Evolutionary conservation across 2,329 filamentous ascomycete genomes (phyloP), one percentile per base, ranked within the genome.

Genomic region (Lasiodiplodia sp.): DNA sequence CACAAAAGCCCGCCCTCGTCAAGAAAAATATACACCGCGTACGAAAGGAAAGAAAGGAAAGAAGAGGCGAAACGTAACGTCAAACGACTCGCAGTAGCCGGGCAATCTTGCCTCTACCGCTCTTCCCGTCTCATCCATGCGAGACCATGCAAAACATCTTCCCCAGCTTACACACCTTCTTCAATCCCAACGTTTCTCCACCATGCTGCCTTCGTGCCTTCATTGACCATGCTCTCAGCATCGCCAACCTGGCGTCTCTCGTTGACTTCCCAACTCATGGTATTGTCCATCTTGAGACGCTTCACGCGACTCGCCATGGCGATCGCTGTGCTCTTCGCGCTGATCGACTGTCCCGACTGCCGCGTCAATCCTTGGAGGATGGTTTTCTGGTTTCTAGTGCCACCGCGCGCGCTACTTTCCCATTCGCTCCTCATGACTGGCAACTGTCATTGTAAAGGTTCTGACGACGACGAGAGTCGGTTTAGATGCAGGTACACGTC

Each of bases 401-500:
- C 72, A 71, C 67, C 58, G 77, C 77, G 72, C 74, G 74, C 70
- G 77, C 76, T 69, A 74, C 56, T 80, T 79, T 71, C 78, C 82
- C 84, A 85, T 79, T 87, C 87, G 82, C 90, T 91, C 88, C 91
- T 93, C 91, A 90, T 94, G 91, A 93, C 91, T 87, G 91, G 90
- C 94, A 88, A 88, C 84, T 85, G 83, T 88, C 96, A 98, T 92
- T 97, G 95, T 64, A 99, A 86, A 72, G 96, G 96, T 81, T 99
- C 96, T 31, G 94, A 97, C 47, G 93, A 97, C 73, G 93, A 97
- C 53, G 94, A 97, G 31, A 99, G 87, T 68, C 96, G 90, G 84
- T 99, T 99, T 63, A 99, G 89, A 80, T 99, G 96, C 58, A 99
- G 91, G 83, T 99, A 99, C 65, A 98, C 96, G 78, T 99, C 96